phyloP scores from a whole-genome alignment of 257 asterid genomes.

The Jacaranda mimosifolia region DNA sequence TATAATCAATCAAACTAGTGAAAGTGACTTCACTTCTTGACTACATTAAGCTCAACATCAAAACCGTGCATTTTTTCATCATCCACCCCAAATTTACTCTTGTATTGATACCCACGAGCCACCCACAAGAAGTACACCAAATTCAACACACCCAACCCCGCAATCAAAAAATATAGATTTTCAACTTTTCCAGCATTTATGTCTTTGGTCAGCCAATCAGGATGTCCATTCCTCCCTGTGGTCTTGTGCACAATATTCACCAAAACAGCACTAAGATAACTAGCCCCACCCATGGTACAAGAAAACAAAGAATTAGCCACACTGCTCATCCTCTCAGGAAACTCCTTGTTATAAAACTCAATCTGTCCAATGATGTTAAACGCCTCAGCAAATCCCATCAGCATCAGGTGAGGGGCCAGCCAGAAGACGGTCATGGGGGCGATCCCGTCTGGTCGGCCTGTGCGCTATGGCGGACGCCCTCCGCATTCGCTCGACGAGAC shows the following conservation, averaged over 20 bases:
- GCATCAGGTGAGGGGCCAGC: conserved; percentile 85
- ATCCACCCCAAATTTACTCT: conserved; percentile 49
- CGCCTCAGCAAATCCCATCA: conserved; percentile 94
- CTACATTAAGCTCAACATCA: conserved; percentile 57
- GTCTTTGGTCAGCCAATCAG: conserved; percentile 83
- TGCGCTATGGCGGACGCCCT: conserved; percentile 51
- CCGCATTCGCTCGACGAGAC: conserved; percentile 62
- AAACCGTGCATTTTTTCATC: conserved; percentile 36
- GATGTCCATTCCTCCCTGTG: conserved; percentile 58
- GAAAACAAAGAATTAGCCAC: conserved; percentile 87
- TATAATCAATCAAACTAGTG: not conserved
- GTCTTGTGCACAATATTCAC: conserved; percentile 74
- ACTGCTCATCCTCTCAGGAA: conserved; percentile 84
- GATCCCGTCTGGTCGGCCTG: conserved; percentile 44
- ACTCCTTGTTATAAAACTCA: conserved; percentile 85
- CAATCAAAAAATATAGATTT: conserved; percentile 68
- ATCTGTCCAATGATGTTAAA: conserved; percentile 83
- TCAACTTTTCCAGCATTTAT: conserved; percentile 71
- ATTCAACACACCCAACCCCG: conserved; percentile 73
- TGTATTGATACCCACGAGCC: conserved; percentile 67
- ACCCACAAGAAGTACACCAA: conserved; percentile 60
- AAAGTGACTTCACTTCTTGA: conserved; percentile 31
- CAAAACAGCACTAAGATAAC: conserved; percentile 58
- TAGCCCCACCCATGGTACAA: conserved; percentile 68
- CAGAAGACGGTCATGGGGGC: conserved; percentile 75